Conservation (phyloP, 148 eudicot species). For the Rhododendron kiyosumense region DNA sequence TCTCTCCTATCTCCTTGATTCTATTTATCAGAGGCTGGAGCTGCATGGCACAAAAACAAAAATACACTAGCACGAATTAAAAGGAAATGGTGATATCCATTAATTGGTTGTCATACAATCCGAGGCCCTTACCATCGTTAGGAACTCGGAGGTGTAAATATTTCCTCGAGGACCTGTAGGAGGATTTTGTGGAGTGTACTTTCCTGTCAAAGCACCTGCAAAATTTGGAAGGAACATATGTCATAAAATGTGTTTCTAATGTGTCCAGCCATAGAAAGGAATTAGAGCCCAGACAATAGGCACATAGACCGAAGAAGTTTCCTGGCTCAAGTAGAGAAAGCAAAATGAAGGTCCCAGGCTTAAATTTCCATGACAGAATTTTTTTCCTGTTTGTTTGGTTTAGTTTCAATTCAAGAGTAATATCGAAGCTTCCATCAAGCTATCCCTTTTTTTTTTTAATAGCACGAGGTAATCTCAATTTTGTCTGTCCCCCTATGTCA, state of each 20-base stretch:
- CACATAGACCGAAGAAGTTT: background rate
- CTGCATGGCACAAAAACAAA: conserved; percentile 37
- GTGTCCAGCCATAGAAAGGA: background rate
- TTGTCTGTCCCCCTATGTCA: background rate
- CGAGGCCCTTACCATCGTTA: conserved; percentile 47
- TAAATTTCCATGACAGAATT: background rate
- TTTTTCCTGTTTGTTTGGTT: background rate
- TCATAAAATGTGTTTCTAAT: background rate
- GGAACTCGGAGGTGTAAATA: conserved; percentile 71
- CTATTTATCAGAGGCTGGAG: conserved; percentile 78
- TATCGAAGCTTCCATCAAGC: background rate
- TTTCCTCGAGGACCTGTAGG: conserved; percentile 92
- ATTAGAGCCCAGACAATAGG: background rate
- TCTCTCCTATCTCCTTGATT: conserved; percentile 78
- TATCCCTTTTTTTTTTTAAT: background rate
- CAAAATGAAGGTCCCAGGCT: background rate
- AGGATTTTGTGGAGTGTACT: conserved; percentile 84
- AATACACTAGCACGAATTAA: conserved; percentile 8
- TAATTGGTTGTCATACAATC: background rate
- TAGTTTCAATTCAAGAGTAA: background rate
- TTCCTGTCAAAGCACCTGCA: conserved; percentile 86
- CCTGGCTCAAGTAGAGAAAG: background rate
- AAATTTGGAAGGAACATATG: background rate
- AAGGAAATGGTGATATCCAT: background rate
- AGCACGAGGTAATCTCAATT: background rate